Conservation (phyloP, 2,329 filamentous ascomycete genomes). For the Aspergillus amoenus region DNA sequence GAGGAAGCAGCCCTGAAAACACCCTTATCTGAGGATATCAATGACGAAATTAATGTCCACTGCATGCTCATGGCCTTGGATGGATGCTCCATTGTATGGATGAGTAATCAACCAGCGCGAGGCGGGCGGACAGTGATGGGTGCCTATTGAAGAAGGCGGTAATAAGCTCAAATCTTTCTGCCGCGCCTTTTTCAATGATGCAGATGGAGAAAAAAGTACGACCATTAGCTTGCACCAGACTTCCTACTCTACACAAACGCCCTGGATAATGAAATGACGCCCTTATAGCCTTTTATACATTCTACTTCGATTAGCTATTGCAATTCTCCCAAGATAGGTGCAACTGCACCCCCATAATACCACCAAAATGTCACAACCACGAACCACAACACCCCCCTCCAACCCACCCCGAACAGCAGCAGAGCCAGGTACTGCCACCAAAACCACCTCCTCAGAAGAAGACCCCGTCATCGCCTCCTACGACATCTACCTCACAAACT, state of each 20-base stretch:
- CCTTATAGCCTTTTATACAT: not conserved
- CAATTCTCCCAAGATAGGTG: not conserved
- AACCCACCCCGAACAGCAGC: not conserved
- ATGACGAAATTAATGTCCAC: no score
- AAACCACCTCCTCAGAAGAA: not conserved
- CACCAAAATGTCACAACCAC: not conserved
- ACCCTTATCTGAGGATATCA: no score
- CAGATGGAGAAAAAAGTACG: not conserved
- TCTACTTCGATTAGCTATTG: not conserved
- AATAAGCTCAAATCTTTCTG: not conserved
- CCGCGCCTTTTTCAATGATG: not conserved
- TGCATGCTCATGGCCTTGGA: not conserved
- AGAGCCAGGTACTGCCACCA: not conserved
- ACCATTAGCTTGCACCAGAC: not conserved
- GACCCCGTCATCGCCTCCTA: slow-evolving; percentile 75
- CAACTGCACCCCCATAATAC: no score
- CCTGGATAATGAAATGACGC: not conserved
- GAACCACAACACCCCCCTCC: not conserved
- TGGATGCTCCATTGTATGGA: not conserved
- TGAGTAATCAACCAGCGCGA: not conserved
- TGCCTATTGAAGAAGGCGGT: not conserved
- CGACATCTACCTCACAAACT: slow-evolving; percentile 81
- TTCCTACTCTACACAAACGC: not conserved
- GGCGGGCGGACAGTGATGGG: not conserved
- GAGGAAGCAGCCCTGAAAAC: no score